Conservation (phyloP, 352 stramenopile species). For the Saprolegnia parasitica region DNA sequence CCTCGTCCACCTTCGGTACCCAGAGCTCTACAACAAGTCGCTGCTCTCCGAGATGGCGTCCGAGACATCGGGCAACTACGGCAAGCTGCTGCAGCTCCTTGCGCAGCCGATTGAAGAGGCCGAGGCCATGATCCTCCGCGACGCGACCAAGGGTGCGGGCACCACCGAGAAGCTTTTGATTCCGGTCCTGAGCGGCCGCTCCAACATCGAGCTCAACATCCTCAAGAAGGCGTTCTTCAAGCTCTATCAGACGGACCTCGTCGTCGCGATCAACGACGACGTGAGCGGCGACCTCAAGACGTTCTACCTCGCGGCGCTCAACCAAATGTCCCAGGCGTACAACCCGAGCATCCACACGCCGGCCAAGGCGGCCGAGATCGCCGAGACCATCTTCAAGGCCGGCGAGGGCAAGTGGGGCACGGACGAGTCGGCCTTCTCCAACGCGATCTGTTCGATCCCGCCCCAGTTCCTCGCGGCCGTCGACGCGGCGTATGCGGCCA, state of each 20-base stretch:
- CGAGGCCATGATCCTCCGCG: conserved; percentile 55
- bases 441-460: conserved; percentile 55
- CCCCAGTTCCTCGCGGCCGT: conserved; percentile 50
- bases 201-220: conserved; percentile 65
- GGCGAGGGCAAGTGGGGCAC: conserved; percentile 69
- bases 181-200: conserved; percentile 62
- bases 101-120: conserved; percentile 46
- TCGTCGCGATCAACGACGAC: conserved; percentile 54
- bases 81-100: conserved; percentile 54
- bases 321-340: conserved; percentile 43
- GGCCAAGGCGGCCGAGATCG: conserved; percentile 47
- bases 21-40: conserved; percentile 45
- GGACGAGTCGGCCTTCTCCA: conserved; percentile 59
- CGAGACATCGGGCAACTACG: conserved; percentile 57
- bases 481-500: conserved; percentile 61
- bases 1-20: conserved; percentile 50
- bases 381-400: conserved; percentile 58
- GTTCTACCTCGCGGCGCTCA: conserved; percentile 53
- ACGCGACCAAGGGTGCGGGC: conserved; percentile 51
- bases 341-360: conserved; percentile 54
- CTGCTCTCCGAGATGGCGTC: conserved; percentile 55
- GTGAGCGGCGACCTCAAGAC: conserved; percentile 65
- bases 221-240: conserved; percentile 71
- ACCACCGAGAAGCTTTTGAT: conserved; percentile 59
- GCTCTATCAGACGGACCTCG: conserved; percentile 67